Evolutionary conservation across 2,329 filamentous ascomycete species (phyloP).

Genomic region (Botrytis galanthina): DNA sequence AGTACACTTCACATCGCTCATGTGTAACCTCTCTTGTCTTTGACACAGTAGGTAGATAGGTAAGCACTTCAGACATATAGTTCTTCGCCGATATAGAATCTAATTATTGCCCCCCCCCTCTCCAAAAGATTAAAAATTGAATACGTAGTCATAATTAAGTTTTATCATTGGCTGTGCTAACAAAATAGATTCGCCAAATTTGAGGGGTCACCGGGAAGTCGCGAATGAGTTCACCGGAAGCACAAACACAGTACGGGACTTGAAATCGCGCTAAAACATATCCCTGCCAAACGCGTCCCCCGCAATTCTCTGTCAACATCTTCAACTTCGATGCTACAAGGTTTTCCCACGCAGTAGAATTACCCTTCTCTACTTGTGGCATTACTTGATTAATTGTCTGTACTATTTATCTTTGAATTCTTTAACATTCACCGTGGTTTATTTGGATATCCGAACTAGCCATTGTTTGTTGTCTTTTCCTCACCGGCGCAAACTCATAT

Average conservation of each 20-base stretch:
- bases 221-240: not conserved
- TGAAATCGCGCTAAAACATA: constrained; percentile 3
- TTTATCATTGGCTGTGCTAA: not conserved
- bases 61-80: not conserved
- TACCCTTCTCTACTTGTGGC: not conserved
- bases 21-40: not conserved
- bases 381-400: not conserved
- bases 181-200: not conserved
- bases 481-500: not conserved
- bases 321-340: not conserved
- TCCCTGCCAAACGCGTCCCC: constrained; percentile 16
- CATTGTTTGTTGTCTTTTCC: not conserved
- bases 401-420: not conserved
- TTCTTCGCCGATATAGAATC: not conserved
- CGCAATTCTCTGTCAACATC: constrained; percentile 15
- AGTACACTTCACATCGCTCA: not conserved
- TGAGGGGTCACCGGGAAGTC: not conserved
- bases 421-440: too few species aligned
- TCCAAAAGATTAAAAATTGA: not conserved
- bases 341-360: not conserved
- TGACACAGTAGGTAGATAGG: not conserved
- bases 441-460: not conserved
- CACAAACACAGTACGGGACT: not conserved
- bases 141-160: not conserved
- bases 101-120: not conserved